Evolutionary conservation across 768 basidiomycete species (phyloP).

Genomic region (Trametes cingulata): DNA sequence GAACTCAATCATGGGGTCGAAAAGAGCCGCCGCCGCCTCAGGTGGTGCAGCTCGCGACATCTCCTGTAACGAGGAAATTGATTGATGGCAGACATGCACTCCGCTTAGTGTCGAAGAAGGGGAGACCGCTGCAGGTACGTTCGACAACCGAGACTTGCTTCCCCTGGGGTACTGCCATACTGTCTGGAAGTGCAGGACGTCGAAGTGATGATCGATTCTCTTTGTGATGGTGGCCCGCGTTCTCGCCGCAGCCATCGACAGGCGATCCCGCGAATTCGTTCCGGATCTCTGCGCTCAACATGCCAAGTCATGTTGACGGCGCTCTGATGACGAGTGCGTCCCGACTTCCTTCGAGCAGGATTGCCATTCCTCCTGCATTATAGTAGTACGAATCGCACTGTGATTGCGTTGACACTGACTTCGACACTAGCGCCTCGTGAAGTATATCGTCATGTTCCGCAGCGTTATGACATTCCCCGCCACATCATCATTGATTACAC

Average conservation of each 20-base stretch:
- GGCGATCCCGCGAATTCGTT: neutral
- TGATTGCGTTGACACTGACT: neutral
- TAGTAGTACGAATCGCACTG: no score
- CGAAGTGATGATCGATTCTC: neutral
- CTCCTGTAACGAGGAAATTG: neutral
- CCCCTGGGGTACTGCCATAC: neutral
- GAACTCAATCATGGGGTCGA: slow-evolving; percentile 1
- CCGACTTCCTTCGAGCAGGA: no score
- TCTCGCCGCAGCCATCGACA: neutral
- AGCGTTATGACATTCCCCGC: neutral
- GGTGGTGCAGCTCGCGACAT: neutral
- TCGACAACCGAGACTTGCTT: slow-evolving; percentile 1
- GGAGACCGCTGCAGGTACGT: neutral
- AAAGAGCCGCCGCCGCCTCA: neutral
- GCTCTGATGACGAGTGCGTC: no score
- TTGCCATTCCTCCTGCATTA: no score
- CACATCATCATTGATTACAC: slow-evolving; percentile 16
- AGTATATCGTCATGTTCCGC: neutral
- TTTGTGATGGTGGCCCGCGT: neutral
- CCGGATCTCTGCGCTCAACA: neutral
- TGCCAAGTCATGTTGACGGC: no score
- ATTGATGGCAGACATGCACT: neutral
- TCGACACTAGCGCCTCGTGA: neutral
- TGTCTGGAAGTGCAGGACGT: neutral
- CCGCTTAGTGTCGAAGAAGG: neutral